Evolutionary conservation across 306 rosid genomes (phyloP), one percentile per base, ranked within the genome.

Genomic region (Begonia masoniana): DNA sequence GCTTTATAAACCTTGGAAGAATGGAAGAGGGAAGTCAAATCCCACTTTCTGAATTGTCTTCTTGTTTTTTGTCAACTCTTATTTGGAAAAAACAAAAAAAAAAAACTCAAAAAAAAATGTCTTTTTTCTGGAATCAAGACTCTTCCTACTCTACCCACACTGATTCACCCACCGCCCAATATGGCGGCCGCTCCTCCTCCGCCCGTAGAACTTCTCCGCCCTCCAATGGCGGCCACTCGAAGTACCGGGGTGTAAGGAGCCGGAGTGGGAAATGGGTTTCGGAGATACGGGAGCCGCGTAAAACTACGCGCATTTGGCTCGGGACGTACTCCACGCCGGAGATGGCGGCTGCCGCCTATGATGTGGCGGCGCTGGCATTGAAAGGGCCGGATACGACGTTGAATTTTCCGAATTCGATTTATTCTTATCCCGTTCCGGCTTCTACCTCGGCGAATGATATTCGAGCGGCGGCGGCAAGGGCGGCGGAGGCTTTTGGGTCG

Each of bases 261-360:
- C 76, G 99, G 62, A 75, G 92, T 24, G 88, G 99, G 3, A 91
- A 91, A 50, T 91, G 99, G 99, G 99, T 86, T 21, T 91, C 96
- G 1, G 99, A 91, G 71, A 91, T 91, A 54, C 67, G 99, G 0
- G 94, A 91, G 84, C 99, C 99, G 10, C 85, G 92, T 36, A 86
- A 91, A 59, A 64, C 92, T 8, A 81, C 74, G 11, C 85, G 99
- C 65, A 83, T 91, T 55, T 91, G 99, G 99, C 91, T 91, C 0
- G 99, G 99, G 0, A 91, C 99, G 0, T 86, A 85, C 53, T 76
- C 88, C 0, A 71, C 75, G 2, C 69, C 96, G 0, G 96, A 91
- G 31, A 91, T 85, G 99, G 96, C 99, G 0, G 99, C 99, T 0
- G 94, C 99, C 0, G 99, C 99, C 0, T 91, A 91, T 15, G 99